phyloP scores from a whole-genome alignment of 176 grass and related monocot species.

The Saccharum spontaneum region DNA sequence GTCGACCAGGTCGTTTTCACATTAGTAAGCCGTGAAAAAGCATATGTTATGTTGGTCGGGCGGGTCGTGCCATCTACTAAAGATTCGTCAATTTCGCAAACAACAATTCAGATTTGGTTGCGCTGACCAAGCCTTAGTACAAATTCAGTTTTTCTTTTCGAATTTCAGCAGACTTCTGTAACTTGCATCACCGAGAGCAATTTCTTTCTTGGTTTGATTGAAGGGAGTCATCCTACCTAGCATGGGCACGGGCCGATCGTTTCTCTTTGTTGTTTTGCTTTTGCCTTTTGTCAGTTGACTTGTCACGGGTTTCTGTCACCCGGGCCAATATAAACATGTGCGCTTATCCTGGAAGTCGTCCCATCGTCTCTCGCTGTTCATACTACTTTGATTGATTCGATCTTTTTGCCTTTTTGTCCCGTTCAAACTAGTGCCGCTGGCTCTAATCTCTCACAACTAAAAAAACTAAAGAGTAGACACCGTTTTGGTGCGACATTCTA shows the following conservation, averaged over 20 bases:
- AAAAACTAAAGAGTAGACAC: too few relatives aligned
- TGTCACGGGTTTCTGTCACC: not conserved
- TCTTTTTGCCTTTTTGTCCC: not conserved
- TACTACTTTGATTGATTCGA: not conserved
- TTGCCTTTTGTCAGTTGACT: slow-evolving; percentile 1
- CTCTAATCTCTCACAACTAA: too few relatives aligned
- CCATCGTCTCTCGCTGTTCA: not conserved
- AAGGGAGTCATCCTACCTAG: not conserved
- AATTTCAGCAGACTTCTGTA: not conserved
- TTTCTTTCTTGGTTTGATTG: not conserved
- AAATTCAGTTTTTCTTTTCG: not conserved
- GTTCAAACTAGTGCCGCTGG: not conserved
- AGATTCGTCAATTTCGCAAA: not conserved
- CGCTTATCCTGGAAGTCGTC: not conserved
- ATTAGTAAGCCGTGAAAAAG: not conserved
- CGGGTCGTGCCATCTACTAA: not conserved
- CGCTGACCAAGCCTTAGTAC: not conserved
- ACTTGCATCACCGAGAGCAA: not conserved
- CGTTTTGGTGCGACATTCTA: too few relatives aligned
- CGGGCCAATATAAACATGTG: slow-evolving; percentile 10
- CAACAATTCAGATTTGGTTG: slow-evolving; percentile 1
- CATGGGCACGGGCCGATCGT: not conserved
- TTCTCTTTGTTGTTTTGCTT: not conserved
- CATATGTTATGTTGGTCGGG: not conserved
- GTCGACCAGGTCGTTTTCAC: not conserved